phyloP scores from a whole-genome alignment of 2,329 filamentous ascomycete genomes.

The Xylariaceae sp. region DNA sequence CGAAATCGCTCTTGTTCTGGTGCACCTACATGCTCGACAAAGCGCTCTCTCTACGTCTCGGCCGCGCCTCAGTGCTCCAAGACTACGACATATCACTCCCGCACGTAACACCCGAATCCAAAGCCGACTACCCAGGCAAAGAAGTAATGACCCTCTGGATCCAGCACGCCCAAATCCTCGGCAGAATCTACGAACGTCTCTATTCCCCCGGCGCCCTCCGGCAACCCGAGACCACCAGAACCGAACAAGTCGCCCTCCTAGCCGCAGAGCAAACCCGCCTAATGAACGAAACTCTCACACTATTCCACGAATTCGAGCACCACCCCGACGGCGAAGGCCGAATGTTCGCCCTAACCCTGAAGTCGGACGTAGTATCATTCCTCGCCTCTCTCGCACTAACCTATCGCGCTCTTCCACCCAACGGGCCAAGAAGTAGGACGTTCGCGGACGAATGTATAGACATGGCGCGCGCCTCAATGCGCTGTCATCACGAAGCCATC shows the following conservation, averaged over 20 bases:
- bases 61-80: conserved; percentile 51
- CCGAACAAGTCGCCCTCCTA: conserved; percentile 32
- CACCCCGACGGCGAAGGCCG: conserved; percentile 21
- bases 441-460: conserved; percentile 43
- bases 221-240: conserved; percentile 33
- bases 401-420: conserved; percentile 40
- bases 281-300: conserved; percentile 25
- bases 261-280: conserved; percentile 33
- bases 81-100: conserved; percentile 55
- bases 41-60: conserved; percentile 53
- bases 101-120: conserved; percentile 32
- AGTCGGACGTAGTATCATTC: conserved; percentile 42
- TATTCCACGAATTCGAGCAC: conserved; percentile 24
- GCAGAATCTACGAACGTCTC: conserved; percentile 53
- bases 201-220: conserved; percentile 45
- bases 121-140: conserved; percentile 31
- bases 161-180: conserved; percentile 51
- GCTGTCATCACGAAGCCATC: conserved; percentile 41
- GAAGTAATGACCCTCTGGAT: conserved; percentile 48
- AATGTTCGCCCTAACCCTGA: conserved; percentile 36
- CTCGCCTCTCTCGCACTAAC: conserved; percentile 41
- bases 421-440: conserved; percentile 28
- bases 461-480: conserved; percentile 40
- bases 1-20: conserved; percentile 53
- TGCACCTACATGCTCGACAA: conserved; percentile 55